Evolutionary conservation across 345 rosid species (phyloP).

Genomic region (Mercurialis annua): DNA sequence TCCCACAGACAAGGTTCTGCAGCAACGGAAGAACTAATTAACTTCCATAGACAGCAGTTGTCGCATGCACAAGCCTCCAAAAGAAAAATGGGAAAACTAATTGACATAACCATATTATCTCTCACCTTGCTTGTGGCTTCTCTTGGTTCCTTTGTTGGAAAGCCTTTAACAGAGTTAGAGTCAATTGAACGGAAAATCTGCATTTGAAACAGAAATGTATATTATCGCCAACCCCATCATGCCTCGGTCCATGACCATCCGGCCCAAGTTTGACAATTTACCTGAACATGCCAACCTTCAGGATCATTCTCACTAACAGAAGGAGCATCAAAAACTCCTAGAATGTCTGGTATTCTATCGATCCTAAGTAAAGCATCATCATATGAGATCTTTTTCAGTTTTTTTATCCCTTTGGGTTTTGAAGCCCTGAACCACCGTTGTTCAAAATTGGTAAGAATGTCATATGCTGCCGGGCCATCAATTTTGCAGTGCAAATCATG

Average conservation of each 20-base stretch:
- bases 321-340: constrained; percentile 60
- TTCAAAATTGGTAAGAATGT: constrained; percentile 85
- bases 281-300: constrained; percentile 96
- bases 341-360: constrained; percentile 74
- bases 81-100: neutral
- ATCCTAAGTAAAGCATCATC: constrained; percentile 85
- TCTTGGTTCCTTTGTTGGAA: constrained; percentile 89
- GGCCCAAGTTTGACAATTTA: constrained; percentile 26
- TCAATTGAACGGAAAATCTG: constrained; percentile 95
- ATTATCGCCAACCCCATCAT: constrained; percentile 2
- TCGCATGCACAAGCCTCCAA: neutral
- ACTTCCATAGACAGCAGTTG: neutral
- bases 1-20: constrained; percentile 87
- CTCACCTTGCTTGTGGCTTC: constrained; percentile 70
- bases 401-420: constrained; percentile 72
- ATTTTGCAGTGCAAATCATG: constrained; percentile 90
- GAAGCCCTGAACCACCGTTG: constrained; percentile 89
- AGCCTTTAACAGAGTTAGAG: constrained; percentile 81
- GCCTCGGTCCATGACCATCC: constrained; percentile 4
- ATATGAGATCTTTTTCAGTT: constrained; percentile 57
- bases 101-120: neutral
- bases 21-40: constrained; percentile 29
- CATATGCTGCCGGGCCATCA: constrained; percentile 98
- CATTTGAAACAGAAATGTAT: constrained; percentile 8
- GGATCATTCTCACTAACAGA: constrained; percentile 42